phyloP scores from a whole-genome alignment of 2,329 filamentous ascomycete species.

The Trichoderma cornu-damae region DNA sequence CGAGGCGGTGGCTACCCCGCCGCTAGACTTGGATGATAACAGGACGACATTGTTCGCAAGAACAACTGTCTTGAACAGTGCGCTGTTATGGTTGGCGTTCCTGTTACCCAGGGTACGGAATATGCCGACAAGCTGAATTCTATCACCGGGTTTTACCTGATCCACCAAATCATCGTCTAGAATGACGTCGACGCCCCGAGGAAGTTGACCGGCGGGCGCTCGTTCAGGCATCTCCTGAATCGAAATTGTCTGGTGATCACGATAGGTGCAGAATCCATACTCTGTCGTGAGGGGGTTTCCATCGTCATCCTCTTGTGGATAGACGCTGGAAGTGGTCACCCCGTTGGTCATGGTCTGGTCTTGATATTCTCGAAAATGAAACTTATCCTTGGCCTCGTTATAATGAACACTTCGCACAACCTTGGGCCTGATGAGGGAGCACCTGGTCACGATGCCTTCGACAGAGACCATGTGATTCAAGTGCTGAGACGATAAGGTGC shows the following conservation, averaged over 20 bases:
- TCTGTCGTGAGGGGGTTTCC: conserved; percentile 91
- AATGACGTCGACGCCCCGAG: conserved; percentile 91
- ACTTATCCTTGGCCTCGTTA: conserved; percentile 79
- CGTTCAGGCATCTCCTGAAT: conserved; percentile 99
- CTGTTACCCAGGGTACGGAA: conserved; percentile 92
- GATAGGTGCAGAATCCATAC: conserved; percentile 91
- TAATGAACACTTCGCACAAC: conserved; percentile 98
- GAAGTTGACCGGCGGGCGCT: conserved; percentile 90
- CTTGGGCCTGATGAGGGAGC: conserved; percentile 91
- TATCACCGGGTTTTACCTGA: conserved; percentile 87
- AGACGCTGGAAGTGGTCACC: conserved; percentile 82
- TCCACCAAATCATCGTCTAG: conserved; percentile 96
- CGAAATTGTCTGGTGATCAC: conserved; percentile 95
- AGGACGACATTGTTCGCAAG: conserved; percentile 93
- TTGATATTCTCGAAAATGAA: conserved; percentile 83
- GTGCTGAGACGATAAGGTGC: conserved; percentile 81
- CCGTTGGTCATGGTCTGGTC: conserved; percentile 98
- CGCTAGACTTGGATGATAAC: conserved; percentile 91
- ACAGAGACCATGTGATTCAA: conserved; percentile 96
- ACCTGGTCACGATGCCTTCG: conserved; percentile 95
- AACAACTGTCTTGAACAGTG: conserved; percentile 89
- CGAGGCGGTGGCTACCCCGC: conserved; percentile 81
- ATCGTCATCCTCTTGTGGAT: conserved; percentile 88
- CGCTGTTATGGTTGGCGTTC: conserved; percentile 84
- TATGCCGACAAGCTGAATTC: conserved; percentile 94